Evolutionary conservation across 1,284 basidiomycete species (phyloP).

Genomic region (Cryptococcus deneoformans): DNA sequence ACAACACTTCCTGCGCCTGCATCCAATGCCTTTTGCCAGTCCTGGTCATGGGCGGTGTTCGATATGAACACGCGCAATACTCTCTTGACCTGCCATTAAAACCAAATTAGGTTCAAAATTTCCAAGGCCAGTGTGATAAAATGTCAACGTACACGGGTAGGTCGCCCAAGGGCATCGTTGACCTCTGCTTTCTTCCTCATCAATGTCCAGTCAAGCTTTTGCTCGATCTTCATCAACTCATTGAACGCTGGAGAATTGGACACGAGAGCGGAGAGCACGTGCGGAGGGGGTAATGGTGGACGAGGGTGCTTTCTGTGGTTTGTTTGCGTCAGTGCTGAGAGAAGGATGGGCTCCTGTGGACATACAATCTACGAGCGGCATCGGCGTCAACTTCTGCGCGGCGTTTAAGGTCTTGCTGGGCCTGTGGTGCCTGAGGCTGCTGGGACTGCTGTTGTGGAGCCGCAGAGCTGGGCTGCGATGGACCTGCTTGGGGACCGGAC

Average conservation of each 20-base stretch:
- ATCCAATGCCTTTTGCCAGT: constrained; percentile 61
- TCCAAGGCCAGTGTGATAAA: background rate
- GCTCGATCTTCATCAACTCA: constrained; percentile 81
- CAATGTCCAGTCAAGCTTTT: constrained; percentile 93
- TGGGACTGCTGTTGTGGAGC: background rate
- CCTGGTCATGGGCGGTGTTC: constrained; percentile 81
- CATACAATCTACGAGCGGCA: constrained; percentile 13
- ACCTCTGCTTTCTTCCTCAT: constrained; percentile 86
- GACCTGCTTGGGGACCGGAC: constrained; percentile 16
- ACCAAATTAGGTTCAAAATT: background rate
- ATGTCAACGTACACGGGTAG: constrained; percentile 46
- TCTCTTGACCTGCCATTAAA: constrained; percentile 66
- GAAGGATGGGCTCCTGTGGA: background rate
- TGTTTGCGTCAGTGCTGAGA: background rate
- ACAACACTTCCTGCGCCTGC: background rate
- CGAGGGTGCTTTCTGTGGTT: constrained; percentile 31
- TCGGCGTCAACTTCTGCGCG: constrained; percentile 17
- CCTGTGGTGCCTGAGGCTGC: background rate
- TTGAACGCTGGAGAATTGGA: constrained; percentile 83
- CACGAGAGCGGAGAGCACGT: constrained; percentile 51
- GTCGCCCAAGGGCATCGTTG: constrained; percentile 66
- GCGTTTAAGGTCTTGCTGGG: constrained; percentile 11
- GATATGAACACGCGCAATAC: constrained; percentile 85
- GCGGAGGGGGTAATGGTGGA: constrained; percentile 49
- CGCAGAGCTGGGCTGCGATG: constrained; percentile 10